phyloP scores from a whole-genome alignment of 1,284 basidiomycete genomes.

The Trichosporon ovoides region DNA sequence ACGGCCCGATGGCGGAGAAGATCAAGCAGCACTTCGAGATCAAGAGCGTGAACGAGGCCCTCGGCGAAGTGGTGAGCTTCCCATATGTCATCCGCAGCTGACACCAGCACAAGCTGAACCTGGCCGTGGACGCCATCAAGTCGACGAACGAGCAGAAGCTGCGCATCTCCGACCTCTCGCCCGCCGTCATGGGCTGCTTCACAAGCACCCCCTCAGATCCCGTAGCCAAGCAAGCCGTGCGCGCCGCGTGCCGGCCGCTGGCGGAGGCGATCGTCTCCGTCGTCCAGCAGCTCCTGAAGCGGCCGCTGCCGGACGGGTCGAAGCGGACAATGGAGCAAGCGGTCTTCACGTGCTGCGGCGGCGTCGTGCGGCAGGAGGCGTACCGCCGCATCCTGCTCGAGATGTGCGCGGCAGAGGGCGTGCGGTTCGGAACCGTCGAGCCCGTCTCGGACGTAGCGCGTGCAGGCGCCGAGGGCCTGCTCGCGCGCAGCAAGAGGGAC shows the following conservation, averaged over 20 bases:
- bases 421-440: slow-evolving; percentile 23
- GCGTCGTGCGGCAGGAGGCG: slow-evolving; percentile 28
- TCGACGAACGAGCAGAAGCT: slow-evolving; percentile 35
- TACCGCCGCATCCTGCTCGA: slow-evolving; percentile 26
- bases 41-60: slow-evolving; percentile 25
- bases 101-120: slow-evolving; percentile 33
- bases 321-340: slow-evolving; percentile 13
- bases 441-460: slow-evolving; percentile 32
- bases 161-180: slow-evolving; percentile 25
- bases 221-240: slow-evolving; percentile 24
- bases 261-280: slow-evolving; percentile 24
- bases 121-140: slow-evolving; percentile 17
- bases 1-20: slow-evolving; percentile 21
- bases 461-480: slow-evolving; percentile 26
- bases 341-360: slow-evolving; percentile 28
- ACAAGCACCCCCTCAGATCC: slow-evolving; percentile 21
- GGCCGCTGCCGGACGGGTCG: slow-evolving; percentile 1
- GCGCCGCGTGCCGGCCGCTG: slow-evolving; percentile 19
- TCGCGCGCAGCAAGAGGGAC: slow-evolving; percentile 4
- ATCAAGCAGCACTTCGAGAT: slow-evolving; percentile 30
- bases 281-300: slow-evolving; percentile 18
- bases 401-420: slow-evolving; percentile 18
- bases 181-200: slow-evolving; percentile 23
- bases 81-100: not conserved
- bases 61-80: slow-evolving; percentile 29